phyloP scores from a whole-genome alignment of 73 alveolate species.

The Stentor coeruleus region DNA sequence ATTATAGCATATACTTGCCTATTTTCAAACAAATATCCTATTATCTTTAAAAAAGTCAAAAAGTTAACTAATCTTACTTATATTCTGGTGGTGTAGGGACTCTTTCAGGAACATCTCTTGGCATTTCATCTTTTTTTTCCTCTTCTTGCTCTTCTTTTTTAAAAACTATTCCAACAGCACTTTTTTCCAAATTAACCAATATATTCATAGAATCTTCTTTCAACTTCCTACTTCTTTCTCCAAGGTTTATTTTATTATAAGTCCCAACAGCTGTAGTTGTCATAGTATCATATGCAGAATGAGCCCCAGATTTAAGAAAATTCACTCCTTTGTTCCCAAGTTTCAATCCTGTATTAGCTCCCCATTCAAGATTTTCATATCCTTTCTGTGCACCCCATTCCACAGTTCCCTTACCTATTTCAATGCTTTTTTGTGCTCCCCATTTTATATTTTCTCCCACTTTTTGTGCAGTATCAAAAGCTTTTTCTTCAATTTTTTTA shows the following conservation, averaged over 20 bases:
- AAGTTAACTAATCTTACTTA: too few species aligned
- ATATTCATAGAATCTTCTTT: background rate
- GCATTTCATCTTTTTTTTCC: too few species aligned
- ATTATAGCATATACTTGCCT: too few species aligned
- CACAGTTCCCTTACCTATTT: too few species aligned
- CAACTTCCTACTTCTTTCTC: background rate
- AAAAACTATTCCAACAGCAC: too few species aligned
- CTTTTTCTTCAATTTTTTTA: background rate
- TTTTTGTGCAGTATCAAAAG: background rate
- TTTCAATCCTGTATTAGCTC: too few species aligned
- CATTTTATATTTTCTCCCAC: background rate
- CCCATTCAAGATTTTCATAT: background rate
- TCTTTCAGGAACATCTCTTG: too few species aligned
- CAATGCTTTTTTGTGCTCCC: background rate
- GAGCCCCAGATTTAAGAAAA: background rate
- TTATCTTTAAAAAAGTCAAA: too few species aligned
- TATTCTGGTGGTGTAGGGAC: too few species aligned
- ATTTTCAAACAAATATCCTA: too few species aligned
- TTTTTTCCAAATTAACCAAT: background rate
- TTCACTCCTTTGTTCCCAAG: slow-evolving; percentile 3
- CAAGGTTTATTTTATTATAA: background rate
- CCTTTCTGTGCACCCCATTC: background rate
- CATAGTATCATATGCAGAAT: background rate
- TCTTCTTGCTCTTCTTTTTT: too few species aligned
- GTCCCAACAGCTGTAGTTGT: background rate